These are phyloP conservation scores for Lippia alba DNA, from an alignment of 305 asterid genomes.

Conservation along the genomic window DNA sequence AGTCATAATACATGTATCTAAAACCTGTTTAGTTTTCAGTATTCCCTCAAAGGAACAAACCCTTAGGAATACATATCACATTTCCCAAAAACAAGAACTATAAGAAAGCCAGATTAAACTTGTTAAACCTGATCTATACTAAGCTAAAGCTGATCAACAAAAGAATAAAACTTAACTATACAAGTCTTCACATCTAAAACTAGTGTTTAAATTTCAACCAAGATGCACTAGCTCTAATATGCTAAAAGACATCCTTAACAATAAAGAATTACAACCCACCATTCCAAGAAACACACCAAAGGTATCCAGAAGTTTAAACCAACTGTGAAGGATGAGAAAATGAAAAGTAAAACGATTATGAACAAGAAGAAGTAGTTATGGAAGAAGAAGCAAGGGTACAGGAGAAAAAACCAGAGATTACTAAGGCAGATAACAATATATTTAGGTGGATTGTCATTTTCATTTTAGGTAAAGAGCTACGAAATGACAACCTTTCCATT, in stretches of 20 bases:
- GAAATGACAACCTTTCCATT: constrained; percentile 15
- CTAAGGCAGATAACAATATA: constrained; percentile 24
- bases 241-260: neutral
- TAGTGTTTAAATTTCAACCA: no score
- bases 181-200: no score
- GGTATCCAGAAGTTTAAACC: constrained; percentile 15
- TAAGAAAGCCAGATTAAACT: no score
- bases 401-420: neutral
- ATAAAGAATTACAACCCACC: neutral
- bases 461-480: constrained; percentile 20
- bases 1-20: no score
- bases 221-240: no score
- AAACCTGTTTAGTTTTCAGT: no score
- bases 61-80: no score
- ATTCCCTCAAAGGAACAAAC: no score
- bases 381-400: neutral
- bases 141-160: no score
- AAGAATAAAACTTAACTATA: no score
- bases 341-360: neutral
- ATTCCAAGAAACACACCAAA: neutral
- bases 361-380: neutral
- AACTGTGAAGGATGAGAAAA: constrained; percentile 13
- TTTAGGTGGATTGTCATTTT: constrained; percentile 33
- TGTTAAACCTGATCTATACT: no score
- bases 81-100: no score